Base-by-base conservation (phyloP, 495 filamentous ascomycete species). In the Pseudevernia furfuracea region DNA sequence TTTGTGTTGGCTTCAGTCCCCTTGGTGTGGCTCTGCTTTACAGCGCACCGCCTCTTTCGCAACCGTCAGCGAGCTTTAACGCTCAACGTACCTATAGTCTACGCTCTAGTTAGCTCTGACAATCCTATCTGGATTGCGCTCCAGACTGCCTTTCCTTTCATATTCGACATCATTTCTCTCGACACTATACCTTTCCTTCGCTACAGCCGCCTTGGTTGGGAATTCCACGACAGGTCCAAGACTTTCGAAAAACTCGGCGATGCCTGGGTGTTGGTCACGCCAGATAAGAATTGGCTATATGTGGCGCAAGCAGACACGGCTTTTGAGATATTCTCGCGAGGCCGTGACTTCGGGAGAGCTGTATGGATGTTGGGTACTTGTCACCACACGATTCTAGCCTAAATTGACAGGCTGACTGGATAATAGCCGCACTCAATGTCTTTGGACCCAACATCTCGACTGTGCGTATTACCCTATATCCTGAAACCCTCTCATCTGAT, bases 51-150 rank as follows among this genome's bases (percentile, higher is more conserved):
- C n/a, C n/a, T n/a, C n/a, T n/a, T n/a, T n/a, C n/a, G n/a, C 36
- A 64, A 67, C 61, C 59, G 60, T 37, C 38, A 21, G 1, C 49
- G 55, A 12, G 65, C 65, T 52, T 36, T 30, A 25, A n/a, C 3
- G 25, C 60, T 64, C 11, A 17, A 52, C 0, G 17, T 67, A 25
- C 11, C 48, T 0, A 39, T 74, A 30, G 43, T 73, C 41, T 65
- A 71, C 28, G 63, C 67, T 28, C 74, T 70, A 0, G 62, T 77
- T 32, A 67, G 59, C 52, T 69, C 71, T 28, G 63, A 69, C 17
- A 75, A 74, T 57, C 62, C 70, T 19, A 28, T 74, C 58, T 76
- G 71, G 67, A 71, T 73, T 66, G 57, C 64, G 60, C 43, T 62
- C 17, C 59, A 61, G 62, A 67, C 43, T 55, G 62, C 49, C 23